phyloP scores from a whole-genome alignment of 495 filamentous ascomycete genomes.

The Apiosordaria backusii region DNA sequence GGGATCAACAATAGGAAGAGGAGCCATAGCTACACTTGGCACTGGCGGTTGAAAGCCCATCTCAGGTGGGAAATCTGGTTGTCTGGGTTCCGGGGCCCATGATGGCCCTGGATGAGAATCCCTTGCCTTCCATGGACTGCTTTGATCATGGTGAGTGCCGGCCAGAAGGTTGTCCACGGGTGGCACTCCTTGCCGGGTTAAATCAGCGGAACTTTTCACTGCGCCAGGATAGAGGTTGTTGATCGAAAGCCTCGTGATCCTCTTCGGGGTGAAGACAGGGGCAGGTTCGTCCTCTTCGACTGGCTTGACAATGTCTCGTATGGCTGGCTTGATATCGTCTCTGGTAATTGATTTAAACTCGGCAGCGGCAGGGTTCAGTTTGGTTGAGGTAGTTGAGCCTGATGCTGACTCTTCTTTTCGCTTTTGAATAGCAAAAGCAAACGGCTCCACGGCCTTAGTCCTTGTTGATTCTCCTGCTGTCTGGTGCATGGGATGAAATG shows the following conservation, averaged over 20 bases:
- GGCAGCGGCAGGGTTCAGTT: constrained; percentile 30
- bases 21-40: not conserved
- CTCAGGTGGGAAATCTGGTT: not conserved
- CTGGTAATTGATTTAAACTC: constrained; percentile 26
- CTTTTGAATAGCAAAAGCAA: not conserved
- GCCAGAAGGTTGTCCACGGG: not conserved
- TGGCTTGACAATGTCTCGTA: constrained; percentile 24
- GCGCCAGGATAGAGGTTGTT: constrained; percentile 25
- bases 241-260: constrained; percentile 22
- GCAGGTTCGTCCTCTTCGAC: not conserved
- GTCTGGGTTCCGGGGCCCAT: not conserved
- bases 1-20: not conserved
- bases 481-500: constrained; percentile 2
- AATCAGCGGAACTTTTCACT: not conserved
- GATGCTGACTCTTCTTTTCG: constrained; percentile 1
- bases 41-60: not conserved
- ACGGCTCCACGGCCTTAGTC: not conserved
- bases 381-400: constrained; percentile 12
- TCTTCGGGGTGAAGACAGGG: constrained; percentile 19
- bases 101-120: not conserved
- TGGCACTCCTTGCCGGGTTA: not conserved
- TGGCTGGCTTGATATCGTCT: not conserved
- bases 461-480: not conserved
- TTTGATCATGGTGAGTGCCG: not conserved
- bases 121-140: not conserved